phyloP scores from a whole-genome alignment of 2,329 filamentous ascomycete species.

The Pseudogymnoascus sp. region DNA sequence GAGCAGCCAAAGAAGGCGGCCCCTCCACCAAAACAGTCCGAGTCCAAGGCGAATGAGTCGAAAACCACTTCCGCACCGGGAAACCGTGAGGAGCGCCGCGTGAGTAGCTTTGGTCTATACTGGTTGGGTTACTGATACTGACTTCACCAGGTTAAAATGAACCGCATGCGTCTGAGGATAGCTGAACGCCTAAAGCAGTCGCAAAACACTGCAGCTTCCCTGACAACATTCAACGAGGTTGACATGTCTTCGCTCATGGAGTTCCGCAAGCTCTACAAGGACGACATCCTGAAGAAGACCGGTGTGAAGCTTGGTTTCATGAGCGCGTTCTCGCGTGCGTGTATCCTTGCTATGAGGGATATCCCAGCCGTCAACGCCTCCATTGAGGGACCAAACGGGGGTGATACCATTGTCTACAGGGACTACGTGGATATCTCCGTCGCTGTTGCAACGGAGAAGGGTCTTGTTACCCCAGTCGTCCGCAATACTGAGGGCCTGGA shows the following conservation, averaged over 20 bases:
- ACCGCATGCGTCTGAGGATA: constrained; percentile 96
- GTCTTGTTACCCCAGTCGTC: constrained; percentile 91
- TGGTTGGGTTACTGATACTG: constrained; percentile 10
- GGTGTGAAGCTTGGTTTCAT: constrained; percentile 99
- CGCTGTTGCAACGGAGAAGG: constrained; percentile 94
- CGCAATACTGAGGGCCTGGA: constrained; percentile 87
- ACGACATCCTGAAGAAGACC: constrained; percentile 89
- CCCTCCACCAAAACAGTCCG: constrained; percentile 32
- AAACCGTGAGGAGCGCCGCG: constrained; percentile 78
- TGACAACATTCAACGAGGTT: constrained; percentile 98
- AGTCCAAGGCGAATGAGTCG: constrained; percentile 27
- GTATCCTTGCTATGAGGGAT: constrained; percentile 85
- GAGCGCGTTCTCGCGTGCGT: constrained; percentile 91
- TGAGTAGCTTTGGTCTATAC: constrained; percentile 39
- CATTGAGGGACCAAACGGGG: constrained; percentile 89
- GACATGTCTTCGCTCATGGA: constrained; percentile 98
- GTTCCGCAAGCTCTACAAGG: constrained; percentile 95
- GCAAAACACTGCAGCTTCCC: constrained; percentile 92
- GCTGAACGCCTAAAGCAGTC: constrained; percentile 98
- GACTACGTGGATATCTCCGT: constrained; percentile 98
- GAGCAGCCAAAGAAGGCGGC: constrained; percentile 33
- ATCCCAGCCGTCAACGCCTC: constrained; percentile 93
- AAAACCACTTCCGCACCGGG: constrained; percentile 45
- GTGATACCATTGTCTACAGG: constrained; percentile 95
- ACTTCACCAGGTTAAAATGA: constrained; percentile 83